These are phyloP conservation scores for Ogataea ganodermae DNA, from an alignment of 805 yeast genomes.

Conservation along the genomic window DNA sequence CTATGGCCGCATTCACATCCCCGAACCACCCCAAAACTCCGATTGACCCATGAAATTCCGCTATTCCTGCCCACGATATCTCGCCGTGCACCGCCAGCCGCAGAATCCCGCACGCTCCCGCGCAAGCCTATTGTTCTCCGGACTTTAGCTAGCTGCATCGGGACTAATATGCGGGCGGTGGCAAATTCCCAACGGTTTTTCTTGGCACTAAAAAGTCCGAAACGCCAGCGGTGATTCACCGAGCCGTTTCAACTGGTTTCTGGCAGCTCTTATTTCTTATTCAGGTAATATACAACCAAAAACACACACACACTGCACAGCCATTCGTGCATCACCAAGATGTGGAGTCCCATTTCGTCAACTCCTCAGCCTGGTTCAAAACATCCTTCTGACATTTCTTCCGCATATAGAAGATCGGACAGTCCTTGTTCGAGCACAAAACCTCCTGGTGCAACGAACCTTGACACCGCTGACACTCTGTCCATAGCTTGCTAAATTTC, in stretches of 20 bases:
- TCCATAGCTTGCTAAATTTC: constrained; percentile 89
- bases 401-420: constrained; percentile 97
- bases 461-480: constrained; percentile 97
- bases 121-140: background rate
- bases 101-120: background rate
- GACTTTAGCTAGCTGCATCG: background rate
- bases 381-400: constrained; percentile 80
- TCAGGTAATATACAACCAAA: no score
- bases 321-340: constrained; percentile 53
- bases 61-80: background rate
- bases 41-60: background rate
- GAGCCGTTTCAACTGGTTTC: background rate
- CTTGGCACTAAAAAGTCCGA: background rate
- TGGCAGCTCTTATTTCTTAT: no score
- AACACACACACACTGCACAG: no score
- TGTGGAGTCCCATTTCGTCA: constrained; percentile 65
- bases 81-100: background rate
- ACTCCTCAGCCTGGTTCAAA: constrained; percentile 53
- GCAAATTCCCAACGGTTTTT: constrained; percentile 1
- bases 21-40: constrained; percentile 3
- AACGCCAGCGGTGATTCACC: background rate
- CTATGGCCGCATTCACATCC: background rate
- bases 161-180: background rate
- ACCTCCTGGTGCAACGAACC: constrained; percentile 96
- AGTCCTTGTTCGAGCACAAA: constrained; percentile 90